Percentiles rank a stretch among this genome's conserved stretches.
Evolutionary conservation across 2,329 filamentous ascomycete species (phyloP).

Genomic region (Chaetomium sp.): DNA sequence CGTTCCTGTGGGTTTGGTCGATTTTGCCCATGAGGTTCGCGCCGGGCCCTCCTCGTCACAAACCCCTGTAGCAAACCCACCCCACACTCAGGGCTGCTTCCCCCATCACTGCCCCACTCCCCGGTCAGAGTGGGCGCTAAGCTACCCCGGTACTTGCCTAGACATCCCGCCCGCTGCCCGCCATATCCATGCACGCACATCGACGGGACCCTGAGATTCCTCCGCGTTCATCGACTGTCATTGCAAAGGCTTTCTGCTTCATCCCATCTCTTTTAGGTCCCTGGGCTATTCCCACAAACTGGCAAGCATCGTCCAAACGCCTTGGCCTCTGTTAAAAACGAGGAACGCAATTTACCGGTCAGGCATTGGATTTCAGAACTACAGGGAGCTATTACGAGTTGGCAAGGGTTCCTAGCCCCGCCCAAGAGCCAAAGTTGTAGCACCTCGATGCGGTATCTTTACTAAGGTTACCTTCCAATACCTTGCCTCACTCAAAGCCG

Average conservation of each 20-base stretch:
- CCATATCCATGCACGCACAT: slow-evolving; percentile 13
- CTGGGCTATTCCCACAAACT: neutral
- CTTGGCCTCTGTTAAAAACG: neutral
- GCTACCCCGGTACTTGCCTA: slow-evolving; percentile 17
- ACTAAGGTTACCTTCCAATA: neutral
- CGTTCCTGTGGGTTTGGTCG: neutral
- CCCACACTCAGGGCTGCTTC: neutral
- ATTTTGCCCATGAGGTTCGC: neutral
- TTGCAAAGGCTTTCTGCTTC: neutral
- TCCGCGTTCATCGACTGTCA: neutral
- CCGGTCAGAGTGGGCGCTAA: slow-evolving; percentile 13
- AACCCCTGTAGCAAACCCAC: neutral
- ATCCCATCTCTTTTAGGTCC: neutral
- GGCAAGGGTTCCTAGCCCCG: neutral
- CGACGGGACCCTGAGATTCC: neutral
- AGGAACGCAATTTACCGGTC: neutral
- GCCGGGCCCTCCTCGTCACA: neutral
- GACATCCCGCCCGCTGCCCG: slow-evolving; percentile 4
- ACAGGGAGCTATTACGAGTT: neutral
- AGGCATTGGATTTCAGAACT: neutral
- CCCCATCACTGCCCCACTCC: slow-evolving; percentile 5
- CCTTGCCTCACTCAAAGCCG: neutral
- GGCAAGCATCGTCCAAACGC: neutral
- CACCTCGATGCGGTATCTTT: neutral
- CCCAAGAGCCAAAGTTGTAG: neutral